Percentiles rank a stretch among this genome's conserved stretches.
phyloP scores from a whole-genome alignment of 2,329 filamentous ascomycete species.

The Botrytis squamosa region DNA sequence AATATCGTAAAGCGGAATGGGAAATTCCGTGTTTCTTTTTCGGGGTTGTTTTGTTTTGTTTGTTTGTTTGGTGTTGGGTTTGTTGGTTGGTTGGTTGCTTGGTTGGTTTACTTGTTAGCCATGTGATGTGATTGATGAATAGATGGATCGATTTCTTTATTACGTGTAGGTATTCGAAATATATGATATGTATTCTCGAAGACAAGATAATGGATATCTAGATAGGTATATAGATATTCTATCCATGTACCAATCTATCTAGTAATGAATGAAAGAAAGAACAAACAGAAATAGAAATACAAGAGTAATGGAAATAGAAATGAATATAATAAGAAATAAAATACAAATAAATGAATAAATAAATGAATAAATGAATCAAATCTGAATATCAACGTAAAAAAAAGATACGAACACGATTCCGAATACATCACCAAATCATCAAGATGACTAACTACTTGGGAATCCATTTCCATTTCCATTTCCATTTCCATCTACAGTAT shows the following conservation, averaged over 20 bases:
- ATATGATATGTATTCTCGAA: background rate
- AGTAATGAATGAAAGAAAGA: background rate
- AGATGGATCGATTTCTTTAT: no score
- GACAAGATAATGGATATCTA: background rate
- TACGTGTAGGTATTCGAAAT: background rate
- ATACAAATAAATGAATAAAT: background rate
- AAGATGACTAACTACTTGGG: background rate
- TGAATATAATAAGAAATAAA: background rate
- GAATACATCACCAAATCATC: background rate
- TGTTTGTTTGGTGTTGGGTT: background rate
- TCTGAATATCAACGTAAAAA: background rate
- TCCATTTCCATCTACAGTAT: background rate
- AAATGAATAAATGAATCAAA: background rate
- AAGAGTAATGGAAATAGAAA: background rate
- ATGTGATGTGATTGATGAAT: background rate
- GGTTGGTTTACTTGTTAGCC: background rate
- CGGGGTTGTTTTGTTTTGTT: background rate
- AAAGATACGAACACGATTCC: background rate
- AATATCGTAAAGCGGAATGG: background rate
- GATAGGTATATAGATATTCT: background rate
- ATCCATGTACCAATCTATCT: background rate
- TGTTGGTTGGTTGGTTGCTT: background rate
- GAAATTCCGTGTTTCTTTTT: background rate
- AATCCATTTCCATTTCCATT: background rate
- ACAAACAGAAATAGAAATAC: background rate